Conservation (phyloP, 2,329 filamentous ascomycete species). For the Colletotrichum sp. region DNA sequence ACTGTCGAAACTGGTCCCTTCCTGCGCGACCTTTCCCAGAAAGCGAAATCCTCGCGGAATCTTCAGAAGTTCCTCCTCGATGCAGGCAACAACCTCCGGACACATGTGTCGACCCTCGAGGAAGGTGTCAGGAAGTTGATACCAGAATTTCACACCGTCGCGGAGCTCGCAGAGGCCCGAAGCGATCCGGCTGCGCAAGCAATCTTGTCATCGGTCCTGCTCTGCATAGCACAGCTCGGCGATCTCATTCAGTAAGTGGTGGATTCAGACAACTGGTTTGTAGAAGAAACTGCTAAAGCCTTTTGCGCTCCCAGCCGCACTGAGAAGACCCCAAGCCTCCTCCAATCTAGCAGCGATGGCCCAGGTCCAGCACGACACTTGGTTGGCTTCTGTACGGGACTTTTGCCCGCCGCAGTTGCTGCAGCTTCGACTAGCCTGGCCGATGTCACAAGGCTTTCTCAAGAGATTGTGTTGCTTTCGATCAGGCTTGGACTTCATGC, state of each 20-base stretch:
- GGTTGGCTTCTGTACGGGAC: neutral
- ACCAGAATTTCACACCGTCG: neutral
- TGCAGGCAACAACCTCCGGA: neutral
- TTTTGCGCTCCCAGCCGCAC: neutral
- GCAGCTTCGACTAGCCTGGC: neutral
- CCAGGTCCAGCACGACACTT: neutral
- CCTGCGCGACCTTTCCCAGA: neutral
- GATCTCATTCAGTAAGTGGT: neutral
- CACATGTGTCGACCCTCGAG: neutral
- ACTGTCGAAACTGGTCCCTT: neutral
- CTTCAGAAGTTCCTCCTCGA: neutral
- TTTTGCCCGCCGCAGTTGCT: neutral
- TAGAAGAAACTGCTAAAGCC: neutral
- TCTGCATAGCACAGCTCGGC: neutral
- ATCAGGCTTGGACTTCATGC: neutral
- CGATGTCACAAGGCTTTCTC: neutral
- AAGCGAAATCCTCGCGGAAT: neutral
- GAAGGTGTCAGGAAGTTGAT: neutral
- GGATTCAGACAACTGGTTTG: neutral
- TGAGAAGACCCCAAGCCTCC: neutral
- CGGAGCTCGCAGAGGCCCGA: neutral
- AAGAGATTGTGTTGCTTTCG: neutral
- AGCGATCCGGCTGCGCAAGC: neutral
- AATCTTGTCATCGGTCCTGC: neutral
- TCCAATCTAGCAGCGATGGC: neutral